These are phyloP conservation scores for Acorus calamus DNA, from an alignment of 106 monocot species.

Conservation along the genomic window DNA sequence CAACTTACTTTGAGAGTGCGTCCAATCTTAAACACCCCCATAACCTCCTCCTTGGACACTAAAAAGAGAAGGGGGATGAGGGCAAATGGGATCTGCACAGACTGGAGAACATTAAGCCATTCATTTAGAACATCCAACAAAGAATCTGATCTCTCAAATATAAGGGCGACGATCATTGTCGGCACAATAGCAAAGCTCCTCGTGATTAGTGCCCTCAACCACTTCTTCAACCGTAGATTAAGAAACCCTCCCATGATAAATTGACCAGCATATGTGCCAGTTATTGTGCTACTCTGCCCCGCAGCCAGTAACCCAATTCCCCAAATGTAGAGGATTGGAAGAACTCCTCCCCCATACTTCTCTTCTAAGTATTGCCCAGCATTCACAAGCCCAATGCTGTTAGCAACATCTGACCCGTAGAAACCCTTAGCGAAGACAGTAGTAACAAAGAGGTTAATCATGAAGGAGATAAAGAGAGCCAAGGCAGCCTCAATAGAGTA, in stretches of 20 bases:
- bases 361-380: conserved; percentile 8
- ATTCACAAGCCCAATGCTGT: conserved; percentile 12
- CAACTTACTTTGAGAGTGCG: conserved; percentile 11
- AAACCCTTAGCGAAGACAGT: conserved; percentile 17
- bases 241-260: conserved; percentile 23
- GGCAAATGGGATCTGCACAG: conserved; percentile 21
- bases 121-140: conserved; percentile 14
- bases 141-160: conserved; percentile 21
- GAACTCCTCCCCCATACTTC: conserved; percentile 9
- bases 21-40: conserved; percentile 11
- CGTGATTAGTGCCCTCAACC: conserved; percentile 17
- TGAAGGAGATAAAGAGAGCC: conserved; percentile 11
- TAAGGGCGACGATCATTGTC: conserved; percentile 13
- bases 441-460: conserved; percentile 18
- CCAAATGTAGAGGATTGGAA: conserved; percentile 19
- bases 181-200: conserved; percentile 20
- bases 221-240: conserved; percentile 13
- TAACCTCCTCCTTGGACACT: conserved; percentile 15
- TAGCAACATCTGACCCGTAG: conserved; percentile 14
- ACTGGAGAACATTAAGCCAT: conserved; percentile 20
- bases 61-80: conserved; percentile 19
- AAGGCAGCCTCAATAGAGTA: conserved; percentile 14
- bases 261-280: conserved; percentile 22
- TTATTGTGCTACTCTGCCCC: conserved; percentile 18
- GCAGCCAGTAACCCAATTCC: conserved; percentile 21